phyloP scores from a whole-genome alignment of 108 stramenopile genomes.

The Cyclotella kingstonii region DNA sequence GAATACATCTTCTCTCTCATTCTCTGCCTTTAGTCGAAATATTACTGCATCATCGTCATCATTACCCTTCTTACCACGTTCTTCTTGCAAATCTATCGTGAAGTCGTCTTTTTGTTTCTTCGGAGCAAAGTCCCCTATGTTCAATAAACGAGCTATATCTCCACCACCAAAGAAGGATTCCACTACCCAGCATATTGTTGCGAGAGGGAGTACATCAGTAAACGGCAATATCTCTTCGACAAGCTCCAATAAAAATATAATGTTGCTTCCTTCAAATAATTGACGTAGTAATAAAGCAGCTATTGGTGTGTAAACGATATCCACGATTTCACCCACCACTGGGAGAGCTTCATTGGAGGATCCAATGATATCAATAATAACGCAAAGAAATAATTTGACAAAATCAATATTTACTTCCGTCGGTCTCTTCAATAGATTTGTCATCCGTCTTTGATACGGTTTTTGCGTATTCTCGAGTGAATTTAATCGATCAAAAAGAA shows the following conservation, averaged over 20 bases:
- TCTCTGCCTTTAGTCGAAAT: too few relatives aligned
- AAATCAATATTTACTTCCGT: conserved; percentile 42
- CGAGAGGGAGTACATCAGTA: conserved; percentile 76
- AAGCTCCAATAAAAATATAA: conserved; percentile 65
- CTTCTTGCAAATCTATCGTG: too few relatives aligned
- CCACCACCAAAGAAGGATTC: conserved; percentile 63
- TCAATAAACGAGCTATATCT: conserved; percentile 47
- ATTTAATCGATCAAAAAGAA: conserved; percentile 7
- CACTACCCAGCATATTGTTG: conserved; percentile 73
- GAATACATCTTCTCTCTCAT: too few relatives aligned
- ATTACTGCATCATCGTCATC: too few relatives aligned
- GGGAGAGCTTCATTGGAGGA: conserved; percentile 65
- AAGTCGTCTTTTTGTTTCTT: too few relatives aligned
- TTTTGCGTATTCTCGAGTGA: background rate
- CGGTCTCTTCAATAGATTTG: background rate
- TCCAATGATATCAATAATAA: conserved; percentile 64
- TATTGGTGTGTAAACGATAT: conserved; percentile 62
- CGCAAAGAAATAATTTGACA: conserved; percentile 56
- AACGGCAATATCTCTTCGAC: conserved; percentile 80
- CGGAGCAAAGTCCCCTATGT: conserved; percentile 41
- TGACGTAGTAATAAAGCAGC: conserved; percentile 52
- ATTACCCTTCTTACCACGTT: too few relatives aligned
- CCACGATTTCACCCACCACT: conserved; percentile 59
- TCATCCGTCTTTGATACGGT: background rate
- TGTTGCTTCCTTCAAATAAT: conserved; percentile 60